Base-by-base conservation (phyloP, 2,329 filamentous ascomycete genomes). In the Penicillium sp. region DNA sequence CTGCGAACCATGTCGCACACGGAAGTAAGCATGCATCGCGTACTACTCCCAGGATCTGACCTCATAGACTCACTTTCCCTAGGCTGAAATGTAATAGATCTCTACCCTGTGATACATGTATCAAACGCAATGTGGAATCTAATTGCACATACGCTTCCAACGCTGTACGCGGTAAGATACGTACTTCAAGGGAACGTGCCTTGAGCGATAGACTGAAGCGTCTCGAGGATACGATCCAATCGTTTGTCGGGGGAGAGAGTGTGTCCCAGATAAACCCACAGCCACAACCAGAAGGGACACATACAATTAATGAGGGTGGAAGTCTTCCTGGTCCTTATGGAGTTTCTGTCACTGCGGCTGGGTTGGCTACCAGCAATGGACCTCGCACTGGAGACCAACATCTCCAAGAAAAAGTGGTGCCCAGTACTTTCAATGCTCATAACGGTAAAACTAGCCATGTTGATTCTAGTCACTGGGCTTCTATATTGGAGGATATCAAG, bases 391-490 rank as follows among this genome's bases (percentile, higher is more conserved):
- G 29, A 23, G 31, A 35, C 21, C 27, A 35, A 48, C 7, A 21
- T 35, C 19, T 31, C 9, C 43, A 31, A 31, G 5, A 48, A 2
- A 48, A 35, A n/a, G 29, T 5, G 15, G 3, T 48, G 4, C 29
- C 19, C 8, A 15, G 19, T 45, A 33, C 7, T 58, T 19, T 19
- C 4, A 19, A 54, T 23, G 21, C 57, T 10, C 50, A 54, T n/a
- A 29, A 50, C 12, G 51, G 51, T 9, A 47, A 53, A 37, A 25
- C 12, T 9, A 37, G 54, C 4, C 57, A 60, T 17, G 42, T 54
- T n/a, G 55, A 60, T 10, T 51, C 58, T 15, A 60, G 50, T 17
- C 55, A 60, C 37, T 60, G 58, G 58, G 50, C 58, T 52, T 60
- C 58, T 5, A 60, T 60, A 19, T 29, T 60, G 21, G 55, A 58